Evolutionary conservation across 345 rosid species (phyloP), one percentile per base, ranked within the genome.

Genomic region (Salix arbutifolia): DNA sequence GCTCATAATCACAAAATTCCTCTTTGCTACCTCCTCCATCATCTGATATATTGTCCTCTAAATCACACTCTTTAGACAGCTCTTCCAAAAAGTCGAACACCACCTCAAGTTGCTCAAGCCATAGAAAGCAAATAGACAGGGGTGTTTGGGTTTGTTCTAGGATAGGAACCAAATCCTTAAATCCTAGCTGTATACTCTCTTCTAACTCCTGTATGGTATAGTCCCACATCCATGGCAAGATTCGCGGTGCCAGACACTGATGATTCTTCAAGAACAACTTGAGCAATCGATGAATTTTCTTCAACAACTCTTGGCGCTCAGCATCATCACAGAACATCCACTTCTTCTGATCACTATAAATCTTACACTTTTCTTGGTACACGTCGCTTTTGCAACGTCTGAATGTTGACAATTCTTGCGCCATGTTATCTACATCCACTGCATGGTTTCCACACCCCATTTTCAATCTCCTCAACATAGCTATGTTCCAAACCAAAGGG

Each of bases 361-460:
- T 14, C 31, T 68, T 42, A 2, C 71, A 10, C 28, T 42, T 42
- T n/a, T 38, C 71, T 6, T 64, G 67, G 67, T 33, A 4, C 6
- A 64, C 37, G 5, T 64, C 37, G 30, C 28, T 16, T 64, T 64
- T 64, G 30, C 18, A 30, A 25, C 4, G 33, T 31, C 8, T 33
- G 18, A 25, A 16, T 64, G 17, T 18, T 14, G 67, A 26, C 16
- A 64, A 11, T 12, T 23, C 13, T 28, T 40, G 17, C 14, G n/a
- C 52, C 52, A 21, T 68, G 26, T 40, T 68, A 40, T 10, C 31
- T 48, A 68, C 53, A 40, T 68, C 71, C 72, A 69, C 72, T 0
- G n/a, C n/a, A n/a, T n/a, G 72, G 56, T 30, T 23, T 69, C 56
- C 72, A 69, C 23, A 26, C 72, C 14, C 72, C 35, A 69, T 69